phyloP scores from a whole-genome alignment of 208 protist species.

The Sergeia podlipaevii region DNA sequence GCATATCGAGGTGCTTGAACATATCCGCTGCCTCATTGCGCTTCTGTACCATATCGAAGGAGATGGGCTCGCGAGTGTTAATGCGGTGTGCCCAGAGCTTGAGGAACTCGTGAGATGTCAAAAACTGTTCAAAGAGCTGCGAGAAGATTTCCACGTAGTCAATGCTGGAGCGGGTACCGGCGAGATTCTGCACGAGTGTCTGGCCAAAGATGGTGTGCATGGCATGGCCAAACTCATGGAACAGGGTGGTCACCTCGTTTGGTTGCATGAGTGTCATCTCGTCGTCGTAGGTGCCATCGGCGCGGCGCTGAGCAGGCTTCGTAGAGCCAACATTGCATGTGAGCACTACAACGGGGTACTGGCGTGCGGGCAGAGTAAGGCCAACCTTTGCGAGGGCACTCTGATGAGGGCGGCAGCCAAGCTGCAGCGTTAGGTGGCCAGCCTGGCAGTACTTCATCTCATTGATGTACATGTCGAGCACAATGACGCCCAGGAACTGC shows the following conservation, averaged over 20 bases:
- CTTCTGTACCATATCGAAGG: conserved; percentile 84
- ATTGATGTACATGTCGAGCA: conserved; percentile 90
- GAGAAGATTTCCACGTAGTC: conserved; percentile 94
- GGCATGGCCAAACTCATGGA: conserved; percentile 94
- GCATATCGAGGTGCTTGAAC: conserved; percentile 85
- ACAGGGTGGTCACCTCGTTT: conserved; percentile 89
- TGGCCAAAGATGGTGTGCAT: conserved; percentile 94
- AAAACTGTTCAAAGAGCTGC: conserved; percentile 93
- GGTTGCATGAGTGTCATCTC: conserved; percentile 83
- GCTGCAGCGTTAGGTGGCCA: conserved; percentile 88
- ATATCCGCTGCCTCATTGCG: conserved; percentile 81
- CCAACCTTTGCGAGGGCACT: conserved; percentile 71
- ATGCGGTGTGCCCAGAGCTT: conserved; percentile 86
- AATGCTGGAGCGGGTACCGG: conserved; percentile 89
- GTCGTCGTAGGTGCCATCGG: conserved; percentile 72
- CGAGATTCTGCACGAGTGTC: conserved; percentile 90
- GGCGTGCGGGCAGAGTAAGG: conserved; percentile 70
- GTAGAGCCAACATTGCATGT: conserved; percentile 80
- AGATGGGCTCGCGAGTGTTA: conserved; percentile 86
- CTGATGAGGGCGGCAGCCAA: conserved; percentile 80
- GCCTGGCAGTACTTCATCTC: conserved; percentile 87
- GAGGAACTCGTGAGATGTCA: conserved; percentile 89
- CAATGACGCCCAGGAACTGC: conserved; percentile 86
- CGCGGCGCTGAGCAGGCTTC: conserved; percentile 24
- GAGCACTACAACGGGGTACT: conserved; percentile 91